Conservation (phyloP, 164 flowering plant species). For the Taxillus chinensis region DNA sequence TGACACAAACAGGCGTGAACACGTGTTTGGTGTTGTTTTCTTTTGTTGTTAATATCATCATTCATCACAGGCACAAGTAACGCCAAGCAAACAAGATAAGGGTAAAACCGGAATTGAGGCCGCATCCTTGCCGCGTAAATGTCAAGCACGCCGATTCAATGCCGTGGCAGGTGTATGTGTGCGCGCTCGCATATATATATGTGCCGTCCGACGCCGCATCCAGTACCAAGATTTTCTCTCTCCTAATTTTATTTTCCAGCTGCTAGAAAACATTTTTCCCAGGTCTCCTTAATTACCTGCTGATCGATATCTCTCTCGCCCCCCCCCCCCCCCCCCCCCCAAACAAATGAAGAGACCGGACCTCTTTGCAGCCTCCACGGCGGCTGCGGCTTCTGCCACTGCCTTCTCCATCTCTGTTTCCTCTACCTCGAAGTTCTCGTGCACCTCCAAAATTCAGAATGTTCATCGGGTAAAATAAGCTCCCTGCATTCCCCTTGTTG, state of each 20-base stretch:
- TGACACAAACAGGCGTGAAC: no score
- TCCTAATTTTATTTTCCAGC: background rate
- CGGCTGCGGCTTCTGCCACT: conserved; percentile 38
- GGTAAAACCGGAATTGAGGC: no score
- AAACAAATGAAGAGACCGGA: conserved; percentile 32
- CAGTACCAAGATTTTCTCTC: background rate
- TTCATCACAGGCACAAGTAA: no score
- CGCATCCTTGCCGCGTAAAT: no score
- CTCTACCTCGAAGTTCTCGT: conserved; percentile 6
- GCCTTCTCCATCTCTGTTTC: conserved; percentile 20
- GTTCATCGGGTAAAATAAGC: conserved; percentile 17
- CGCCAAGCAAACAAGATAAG: no score
- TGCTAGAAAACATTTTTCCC: conserved; percentile 2
- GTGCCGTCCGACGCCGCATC: conserved; percentile 8
- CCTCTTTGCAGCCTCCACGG: conserved; percentile 24
- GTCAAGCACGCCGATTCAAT: no score
- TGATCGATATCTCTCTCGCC: no score
- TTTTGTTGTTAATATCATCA: no score
- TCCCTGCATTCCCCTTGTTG: background rate
- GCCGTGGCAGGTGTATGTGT: no score
- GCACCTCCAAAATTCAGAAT: conserved; percentile 12
- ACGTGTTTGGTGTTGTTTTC: no score
- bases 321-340: no score
- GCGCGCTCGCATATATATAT: conserved; percentile 9
- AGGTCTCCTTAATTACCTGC: background rate